These are phyloP conservation scores for Pyronema domesticum DNA, from an alignment of 495 filamentous ascomycete genomes.

Conservation along the genomic window DNA sequence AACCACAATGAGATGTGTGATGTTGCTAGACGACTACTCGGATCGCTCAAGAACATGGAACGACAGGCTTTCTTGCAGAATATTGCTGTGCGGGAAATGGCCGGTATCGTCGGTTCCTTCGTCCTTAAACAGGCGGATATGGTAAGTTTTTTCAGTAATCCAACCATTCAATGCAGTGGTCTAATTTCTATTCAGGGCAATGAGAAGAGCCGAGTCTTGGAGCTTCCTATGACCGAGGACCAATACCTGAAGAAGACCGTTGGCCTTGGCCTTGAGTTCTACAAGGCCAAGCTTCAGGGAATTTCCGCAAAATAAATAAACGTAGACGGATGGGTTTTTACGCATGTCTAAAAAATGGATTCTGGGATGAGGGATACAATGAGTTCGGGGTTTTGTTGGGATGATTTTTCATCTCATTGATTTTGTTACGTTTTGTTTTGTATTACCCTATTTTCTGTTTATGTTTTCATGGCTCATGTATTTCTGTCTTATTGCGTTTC, in stretches of 20 bases:
- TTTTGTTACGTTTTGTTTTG: neutral
- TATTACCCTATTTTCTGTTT: neutral
- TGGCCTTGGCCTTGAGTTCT: slow-evolving; percentile 52
- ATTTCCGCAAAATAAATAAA: neutral
- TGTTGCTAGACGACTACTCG: slow-evolving; percentile 45
- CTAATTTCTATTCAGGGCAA: slow-evolving; percentile 23
- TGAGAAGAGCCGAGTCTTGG: slow-evolving; percentile 35
- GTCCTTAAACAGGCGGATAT: slow-evolving; percentile 42
- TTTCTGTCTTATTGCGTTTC: neutral
- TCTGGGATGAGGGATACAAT: neutral
- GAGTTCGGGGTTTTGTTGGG: neutral
- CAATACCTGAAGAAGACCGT: slow-evolving; percentile 46
- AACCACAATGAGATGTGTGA: slow-evolving; percentile 34
- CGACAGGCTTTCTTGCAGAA: slow-evolving; percentile 33
- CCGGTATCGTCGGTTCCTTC: slow-evolving; percentile 41
- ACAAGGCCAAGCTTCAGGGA: slow-evolving; percentile 23
- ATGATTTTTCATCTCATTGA: neutral
- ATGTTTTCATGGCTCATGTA: neutral
- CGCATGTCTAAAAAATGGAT: neutral
- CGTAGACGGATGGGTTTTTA: neutral
- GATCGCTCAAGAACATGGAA: slow-evolving; percentile 38
- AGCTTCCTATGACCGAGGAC: slow-evolving; percentile 56
- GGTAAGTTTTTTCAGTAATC: slow-evolving; percentile 28
- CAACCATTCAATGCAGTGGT: neutral
- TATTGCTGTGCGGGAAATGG: slow-evolving; percentile 59